These are phyloP conservation scores for Aquilaria malaccensis DNA, from an alignment of 345 rosid genomes.

Conservation along the genomic window DNA sequence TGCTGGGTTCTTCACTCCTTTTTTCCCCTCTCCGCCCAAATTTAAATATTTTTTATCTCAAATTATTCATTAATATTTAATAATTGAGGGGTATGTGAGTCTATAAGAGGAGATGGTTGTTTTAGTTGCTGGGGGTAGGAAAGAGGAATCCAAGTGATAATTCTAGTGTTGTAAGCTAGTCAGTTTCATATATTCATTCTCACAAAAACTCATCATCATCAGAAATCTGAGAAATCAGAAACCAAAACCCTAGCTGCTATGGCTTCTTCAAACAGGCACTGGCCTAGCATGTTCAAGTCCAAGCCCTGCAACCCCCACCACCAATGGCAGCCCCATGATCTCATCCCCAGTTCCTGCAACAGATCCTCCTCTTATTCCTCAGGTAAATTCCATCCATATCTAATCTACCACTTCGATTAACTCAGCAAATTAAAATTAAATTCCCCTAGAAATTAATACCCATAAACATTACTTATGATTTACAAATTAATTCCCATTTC, in stretches of 20 bases:
- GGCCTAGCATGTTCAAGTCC: slow-evolving; percentile 99
- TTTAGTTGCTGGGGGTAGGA: not conserved
- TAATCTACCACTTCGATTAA: no score
- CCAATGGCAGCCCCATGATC: slow-evolving; percentile 84
- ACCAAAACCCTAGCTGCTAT: slow-evolving; percentile 14
- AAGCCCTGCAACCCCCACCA: slow-evolving; percentile 79
- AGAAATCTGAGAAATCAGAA: slow-evolving; percentile 1
- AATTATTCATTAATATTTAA: not conserved
- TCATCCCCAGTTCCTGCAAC: slow-evolving; percentile 48
- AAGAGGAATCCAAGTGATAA: slow-evolving; percentile 6
- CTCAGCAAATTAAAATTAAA: no score
- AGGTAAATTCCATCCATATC: slow-evolving; percentile 27
- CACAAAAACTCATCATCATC: slow-evolving; percentile 11
- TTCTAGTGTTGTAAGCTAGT: no score
- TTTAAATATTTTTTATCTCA: slow-evolving; percentile 2
- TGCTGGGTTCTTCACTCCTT: slow-evolving; percentile 33
- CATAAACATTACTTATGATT: no score
- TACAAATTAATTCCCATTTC: no score
- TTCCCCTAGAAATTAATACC: no score
- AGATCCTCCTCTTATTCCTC: slow-evolving; percentile 50
- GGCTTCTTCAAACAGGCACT: slow-evolving; percentile 99
- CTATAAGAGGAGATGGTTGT: slow-evolving; percentile 42
- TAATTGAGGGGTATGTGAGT: slow-evolving; percentile 40
- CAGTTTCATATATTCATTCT: no score
- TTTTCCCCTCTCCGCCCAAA: slow-evolving; percentile 5